Percentiles rank a stretch among this genome's conserved stretches.
Evolutionary conservation across 2,329 filamentous ascomycete species (phyloP).

Genomic region (Plenodomus biglobosus): DNA sequence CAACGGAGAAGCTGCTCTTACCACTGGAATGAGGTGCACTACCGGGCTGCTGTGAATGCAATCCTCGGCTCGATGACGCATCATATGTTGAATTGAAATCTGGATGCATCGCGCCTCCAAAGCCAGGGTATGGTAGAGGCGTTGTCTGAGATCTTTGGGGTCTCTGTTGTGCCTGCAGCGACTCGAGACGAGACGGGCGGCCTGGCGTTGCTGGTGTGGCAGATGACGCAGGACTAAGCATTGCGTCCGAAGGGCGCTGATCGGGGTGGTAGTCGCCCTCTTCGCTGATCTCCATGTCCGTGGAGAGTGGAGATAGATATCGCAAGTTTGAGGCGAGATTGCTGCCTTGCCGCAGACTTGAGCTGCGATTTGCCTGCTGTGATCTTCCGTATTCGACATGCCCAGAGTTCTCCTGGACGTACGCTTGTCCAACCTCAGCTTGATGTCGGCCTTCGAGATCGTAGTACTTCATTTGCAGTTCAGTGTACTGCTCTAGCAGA

Average conservation of each 20-base stretch:
- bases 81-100: conserved; percentile 37
- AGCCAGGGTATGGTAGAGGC: conserved; percentile 25
- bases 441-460: conserved; percentile 44
- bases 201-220: conserved; percentile 20
- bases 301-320: conserved; percentile 28
- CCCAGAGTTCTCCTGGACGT: conserved; percentile 19
- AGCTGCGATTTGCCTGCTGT: conserved; percentile 26
- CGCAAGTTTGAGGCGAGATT: conserved; percentile 23
- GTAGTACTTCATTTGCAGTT: conserved; percentile 51
- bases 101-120: conserved; percentile 26
- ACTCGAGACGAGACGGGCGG: conserved; percentile 34
- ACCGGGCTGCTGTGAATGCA: conserved; percentile 21
- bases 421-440: conserved; percentile 29
- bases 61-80: conserved; percentile 25
- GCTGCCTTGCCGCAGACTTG: conserved; percentile 27
- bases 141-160: conserved; percentile 20
- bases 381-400: conserved; percentile 20
- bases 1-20: conserved; percentile 47
- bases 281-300: conserved; percentile 19
- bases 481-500: conserved; percentile 54
- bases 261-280: conserved; percentile 36
- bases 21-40: conserved; percentile 35
- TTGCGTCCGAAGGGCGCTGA: conserved; percentile 32
- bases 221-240: conserved; percentile 24
- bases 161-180: conserved; percentile 23